Percentiles rank a stretch among this genome's conserved stretches.
Evolutionary conservation across 495 filamentous ascomycete species (phyloP).

Genomic region (Xylaria grammica): DNA sequence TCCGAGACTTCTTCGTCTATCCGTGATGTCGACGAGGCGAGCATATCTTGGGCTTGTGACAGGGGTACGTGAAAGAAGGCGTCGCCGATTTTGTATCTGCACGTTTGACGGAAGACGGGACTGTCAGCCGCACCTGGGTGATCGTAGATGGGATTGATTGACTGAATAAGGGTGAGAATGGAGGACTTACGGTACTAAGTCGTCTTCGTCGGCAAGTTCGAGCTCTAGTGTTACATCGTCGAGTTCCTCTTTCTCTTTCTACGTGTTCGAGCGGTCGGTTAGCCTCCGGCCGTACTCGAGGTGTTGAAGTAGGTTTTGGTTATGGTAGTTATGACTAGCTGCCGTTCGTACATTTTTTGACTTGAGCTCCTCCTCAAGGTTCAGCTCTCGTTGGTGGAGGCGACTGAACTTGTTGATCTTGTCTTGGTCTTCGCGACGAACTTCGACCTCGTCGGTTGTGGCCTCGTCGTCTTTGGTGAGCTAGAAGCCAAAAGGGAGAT

Average conservation of each 20-base stretch:
- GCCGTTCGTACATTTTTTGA: slow-evolving; percentile 70
- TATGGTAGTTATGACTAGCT: background rate
- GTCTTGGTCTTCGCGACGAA: slow-evolving; percentile 95
- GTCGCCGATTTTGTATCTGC: slow-evolving; percentile 95
- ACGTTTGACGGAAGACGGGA: background rate
- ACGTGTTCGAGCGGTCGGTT: slow-evolving; percentile 15
- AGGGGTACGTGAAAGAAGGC: slow-evolving; percentile 88
- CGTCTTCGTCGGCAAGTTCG: slow-evolving; percentile 94
- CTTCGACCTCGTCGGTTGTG: slow-evolving; percentile 80
- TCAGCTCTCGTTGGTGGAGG: slow-evolving; percentile 82
- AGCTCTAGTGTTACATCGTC: slow-evolving; percentile 90
- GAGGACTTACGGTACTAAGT: slow-evolving; percentile 79
- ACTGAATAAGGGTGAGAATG: no score
- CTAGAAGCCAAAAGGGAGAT: slow-evolving; percentile 49
- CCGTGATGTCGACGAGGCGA: slow-evolving; percentile 69
- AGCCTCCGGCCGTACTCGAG: background rate
- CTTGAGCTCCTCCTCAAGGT: slow-evolving; percentile 81
- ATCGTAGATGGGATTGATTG: background rate
- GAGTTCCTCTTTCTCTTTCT: slow-evolving; percentile 99
- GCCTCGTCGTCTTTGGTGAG: slow-evolving; percentile 92
- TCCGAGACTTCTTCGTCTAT: slow-evolving; percentile 76
- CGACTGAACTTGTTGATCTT: slow-evolving; percentile 98
- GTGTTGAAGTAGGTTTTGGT: background rate
- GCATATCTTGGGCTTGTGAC: slow-evolving; percentile 81
- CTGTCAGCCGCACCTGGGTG: slow-evolving; percentile 25